A percentile compares a stretch with the other conserved stretches of the same genome.
These are phyloP conservation scores for Fusarium palustre DNA, from an alignment of 2,329 filamentous ascomycete genomes.

Conservation along the genomic window DNA sequence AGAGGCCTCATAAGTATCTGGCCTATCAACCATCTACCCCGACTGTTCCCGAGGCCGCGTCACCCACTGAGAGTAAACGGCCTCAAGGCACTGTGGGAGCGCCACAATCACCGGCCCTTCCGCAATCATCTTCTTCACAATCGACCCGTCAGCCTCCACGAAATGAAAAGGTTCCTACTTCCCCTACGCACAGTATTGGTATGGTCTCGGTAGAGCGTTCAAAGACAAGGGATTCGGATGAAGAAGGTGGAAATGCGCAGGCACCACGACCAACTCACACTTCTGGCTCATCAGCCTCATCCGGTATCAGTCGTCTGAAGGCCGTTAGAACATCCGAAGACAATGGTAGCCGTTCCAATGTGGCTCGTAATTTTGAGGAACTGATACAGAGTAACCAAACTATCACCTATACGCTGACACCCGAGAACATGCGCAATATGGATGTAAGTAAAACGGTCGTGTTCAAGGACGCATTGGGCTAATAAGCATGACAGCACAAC, in stretches of 20 bases:
- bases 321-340: constrained; percentile 70
- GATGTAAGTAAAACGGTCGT: constrained; percentile 65
- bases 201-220: constrained; percentile 56
- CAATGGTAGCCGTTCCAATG: constrained; percentile 62
- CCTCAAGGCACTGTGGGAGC: constrained; percentile 35
- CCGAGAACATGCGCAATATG: constrained; percentile 81
- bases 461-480: neutral
- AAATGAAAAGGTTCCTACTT: constrained; percentile 40
- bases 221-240: constrained; percentile 52
- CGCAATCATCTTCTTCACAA: constrained; percentile 43
- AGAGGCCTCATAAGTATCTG: constrained; percentile 36
- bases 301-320: constrained; percentile 63
- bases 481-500: constrained; percentile 54
- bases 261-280: constrained; percentile 57
- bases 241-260: constrained; percentile 46
- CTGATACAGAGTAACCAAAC: constrained; percentile 86
- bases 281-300: constrained; percentile 65
- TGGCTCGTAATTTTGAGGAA: constrained; percentile 78
- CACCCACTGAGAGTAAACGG: constrained; percentile 34
- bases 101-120: constrained; percentile 31
- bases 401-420: constrained; percentile 84
- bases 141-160: constrained; percentile 38
- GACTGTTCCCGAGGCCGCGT: constrained; percentile 41
- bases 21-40: constrained; percentile 45
- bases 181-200: constrained; percentile 52